These are phyloP conservation scores for Cryphonectria japonica DNA, from an alignment of 2,329 filamentous ascomycete species.

Conservation along the genomic window DNA sequence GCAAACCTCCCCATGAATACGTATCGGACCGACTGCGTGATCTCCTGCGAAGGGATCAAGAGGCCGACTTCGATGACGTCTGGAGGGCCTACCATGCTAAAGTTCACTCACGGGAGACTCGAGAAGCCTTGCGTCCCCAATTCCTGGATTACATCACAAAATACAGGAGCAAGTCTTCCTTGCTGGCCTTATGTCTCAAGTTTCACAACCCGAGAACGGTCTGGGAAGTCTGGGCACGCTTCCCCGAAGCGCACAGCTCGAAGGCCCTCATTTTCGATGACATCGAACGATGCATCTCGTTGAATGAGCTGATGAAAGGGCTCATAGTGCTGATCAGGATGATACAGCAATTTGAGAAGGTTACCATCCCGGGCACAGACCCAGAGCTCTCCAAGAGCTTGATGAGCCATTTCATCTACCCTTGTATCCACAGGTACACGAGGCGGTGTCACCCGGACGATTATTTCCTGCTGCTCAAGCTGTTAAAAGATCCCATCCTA, in stretches of 20 bases:
- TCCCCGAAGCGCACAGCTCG: conserved; percentile 17
- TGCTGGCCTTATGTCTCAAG: conserved; percentile 24
- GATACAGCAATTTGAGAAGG: conserved; percentile 2
- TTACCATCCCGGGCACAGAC: not conserved
- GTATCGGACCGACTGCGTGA: not conserved
- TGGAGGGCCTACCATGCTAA: conserved; percentile 23
- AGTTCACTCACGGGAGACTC: not conserved
- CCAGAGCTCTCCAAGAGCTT: conserved; percentile 17
- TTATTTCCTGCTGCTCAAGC: conserved; percentile 45
- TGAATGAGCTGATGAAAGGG: conserved; percentile 12
- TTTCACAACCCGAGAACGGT: conserved; percentile 15
- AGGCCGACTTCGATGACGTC: conserved; percentile 6
- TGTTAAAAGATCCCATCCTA: conserved; percentile 43
- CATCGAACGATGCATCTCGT: conserved; percentile 13
- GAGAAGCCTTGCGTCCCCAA: conserved; percentile 6
- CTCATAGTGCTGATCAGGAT: conserved; percentile 16
- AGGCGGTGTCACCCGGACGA: conserved; percentile 30
- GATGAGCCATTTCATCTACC: conserved; percentile 21
- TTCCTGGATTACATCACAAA: conserved; percentile 25
- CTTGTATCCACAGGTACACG: conserved; percentile 20
- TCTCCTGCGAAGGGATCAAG: conserved; percentile 1
- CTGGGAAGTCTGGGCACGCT: conserved; percentile 22
- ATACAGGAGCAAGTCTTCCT: conserved; percentile 14
- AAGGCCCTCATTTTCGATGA: conserved; percentile 19
- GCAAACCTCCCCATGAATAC: not conserved